Conservation (phyloP, 441 rosid species). For the Corymbia calophylla region DNA sequence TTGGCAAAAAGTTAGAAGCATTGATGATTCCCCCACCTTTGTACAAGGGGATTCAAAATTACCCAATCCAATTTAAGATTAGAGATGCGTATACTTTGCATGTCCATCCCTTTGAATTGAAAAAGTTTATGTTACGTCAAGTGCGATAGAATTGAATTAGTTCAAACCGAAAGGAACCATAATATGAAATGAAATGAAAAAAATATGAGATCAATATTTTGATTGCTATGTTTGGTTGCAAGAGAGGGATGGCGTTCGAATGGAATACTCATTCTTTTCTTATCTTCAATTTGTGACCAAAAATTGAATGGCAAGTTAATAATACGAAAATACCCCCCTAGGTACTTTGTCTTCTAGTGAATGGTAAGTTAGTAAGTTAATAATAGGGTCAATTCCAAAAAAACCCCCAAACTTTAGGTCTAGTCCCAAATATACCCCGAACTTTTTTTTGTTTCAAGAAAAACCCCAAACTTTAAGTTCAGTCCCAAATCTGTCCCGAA, state of each 20-base stretch:
- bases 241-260: not conserved
- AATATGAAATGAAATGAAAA: not conserved
- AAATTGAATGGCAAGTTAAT: not conserved
- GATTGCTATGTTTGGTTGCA: not conserved
- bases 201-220: not conserved
- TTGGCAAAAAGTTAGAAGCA: not conserved
- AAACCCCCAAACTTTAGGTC: no score
- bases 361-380: not conserved
- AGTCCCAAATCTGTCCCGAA: no score
- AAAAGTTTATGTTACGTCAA: not conserved
- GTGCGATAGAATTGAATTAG: rapidly evolving
- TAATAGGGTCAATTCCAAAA: no score
- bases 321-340: not conserved
- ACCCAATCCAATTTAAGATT: not conserved
- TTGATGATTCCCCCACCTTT: not conserved
- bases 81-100: not conserved
- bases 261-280: not conserved
- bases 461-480: no score
- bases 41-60: not conserved
- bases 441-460: no score
- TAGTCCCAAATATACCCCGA: no score
- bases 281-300: not conserved
- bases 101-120: not conserved
- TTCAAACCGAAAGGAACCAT: not conserved
- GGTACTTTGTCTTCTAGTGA: no score